A percentile compares a stretch with the other conserved stretches of the same genome.
phyloP scores from a whole-genome alignment of 2,329 filamentous ascomycete species.

The Colletotrichum godetiae region DNA sequence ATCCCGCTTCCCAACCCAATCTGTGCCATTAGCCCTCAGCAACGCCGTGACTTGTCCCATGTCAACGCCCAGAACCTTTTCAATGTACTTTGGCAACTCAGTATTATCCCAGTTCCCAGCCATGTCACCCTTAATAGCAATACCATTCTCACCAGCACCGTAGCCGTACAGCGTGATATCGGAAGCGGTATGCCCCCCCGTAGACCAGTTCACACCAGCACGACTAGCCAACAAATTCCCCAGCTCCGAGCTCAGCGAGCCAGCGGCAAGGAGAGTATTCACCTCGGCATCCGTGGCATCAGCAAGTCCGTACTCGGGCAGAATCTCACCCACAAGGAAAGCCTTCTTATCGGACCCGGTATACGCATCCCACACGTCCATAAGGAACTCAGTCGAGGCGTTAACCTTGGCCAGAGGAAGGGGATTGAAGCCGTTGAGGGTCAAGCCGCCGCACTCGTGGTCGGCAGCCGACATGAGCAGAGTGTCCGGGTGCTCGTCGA shows the following conservation, averaged over 20 bases:
- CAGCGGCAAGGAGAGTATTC: conserved; percentile 41
- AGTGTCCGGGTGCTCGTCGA: conserved; percentile 51
- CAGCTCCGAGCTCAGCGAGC: conserved; percentile 42
- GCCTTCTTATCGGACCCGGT: conserved; percentile 43
- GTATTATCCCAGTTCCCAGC: conserved; percentile 42
- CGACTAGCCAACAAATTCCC: conserved; percentile 41
- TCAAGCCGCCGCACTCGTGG: conserved; percentile 53
- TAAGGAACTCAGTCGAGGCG: conserved; percentile 46
- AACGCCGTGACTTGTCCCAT: conserved; percentile 38
- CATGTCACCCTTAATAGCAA: conserved; percentile 36
- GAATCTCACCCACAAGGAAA: conserved; percentile 43
- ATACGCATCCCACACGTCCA: conserved; percentile 41
- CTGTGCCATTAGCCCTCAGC: conserved; percentile 39
- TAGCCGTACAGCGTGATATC: conserved; percentile 52
- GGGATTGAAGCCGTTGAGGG: conserved; percentile 50
- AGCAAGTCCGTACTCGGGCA: conserved; percentile 46
- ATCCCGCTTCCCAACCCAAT: conserved; percentile 40
- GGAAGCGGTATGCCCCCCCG: conserved; percentile 38
- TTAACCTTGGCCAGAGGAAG: conserved; percentile 43
- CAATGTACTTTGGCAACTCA: conserved; percentile 41
- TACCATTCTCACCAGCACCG: conserved; percentile 34
- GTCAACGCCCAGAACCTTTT: conserved; percentile 39
- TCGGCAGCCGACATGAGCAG: conserved; percentile 53
- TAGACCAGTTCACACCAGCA: conserved; percentile 41
- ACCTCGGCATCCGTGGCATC: conserved; percentile 44